Evolutionary conservation across 495 filamentous ascomycete species (phyloP).

Genomic region (Immersiella caudata): DNA sequence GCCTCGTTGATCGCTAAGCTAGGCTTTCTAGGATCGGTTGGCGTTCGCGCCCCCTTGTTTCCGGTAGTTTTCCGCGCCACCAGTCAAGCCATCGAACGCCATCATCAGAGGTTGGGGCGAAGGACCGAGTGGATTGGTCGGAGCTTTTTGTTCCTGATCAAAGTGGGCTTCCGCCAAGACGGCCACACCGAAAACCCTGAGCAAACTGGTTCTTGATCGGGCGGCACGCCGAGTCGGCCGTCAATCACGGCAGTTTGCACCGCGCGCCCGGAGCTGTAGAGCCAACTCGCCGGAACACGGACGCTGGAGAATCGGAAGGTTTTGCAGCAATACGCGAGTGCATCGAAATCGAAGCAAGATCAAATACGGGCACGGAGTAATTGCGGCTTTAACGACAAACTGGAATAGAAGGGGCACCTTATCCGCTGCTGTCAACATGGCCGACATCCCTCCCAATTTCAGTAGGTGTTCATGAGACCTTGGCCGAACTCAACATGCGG

Average conservation of each 20-base stretch:
- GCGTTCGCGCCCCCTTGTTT: not conserved
- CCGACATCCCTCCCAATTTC: too few species aligned
- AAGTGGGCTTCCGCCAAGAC: not conserved
- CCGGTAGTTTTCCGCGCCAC: constrained; percentile 16
- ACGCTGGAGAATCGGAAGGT: too few species aligned
- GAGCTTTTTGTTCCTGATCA: not conserved
- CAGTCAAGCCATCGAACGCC: constrained; percentile 17
- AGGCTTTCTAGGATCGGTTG: not conserved
- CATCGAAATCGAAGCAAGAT: too few species aligned
- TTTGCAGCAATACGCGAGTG: too few species aligned
- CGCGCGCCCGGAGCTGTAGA: not conserved
- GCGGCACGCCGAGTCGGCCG: not conserved
- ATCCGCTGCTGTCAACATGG: too few species aligned
- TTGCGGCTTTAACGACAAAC: too few species aligned
- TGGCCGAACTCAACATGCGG: too few species aligned
- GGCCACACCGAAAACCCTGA: not conserved
- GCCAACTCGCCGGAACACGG: too few species aligned
- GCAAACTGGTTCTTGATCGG: not conserved
- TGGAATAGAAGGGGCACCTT: too few species aligned
- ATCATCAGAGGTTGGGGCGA: not conserved
- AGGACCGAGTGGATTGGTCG: not conserved
- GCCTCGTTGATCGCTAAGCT: too few species aligned
- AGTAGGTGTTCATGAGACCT: too few species aligned
- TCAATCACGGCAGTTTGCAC: not conserved
- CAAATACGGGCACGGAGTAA: too few species aligned